Percentiles rank a stretch among this genome's conserved stretches.
Evolutionary conservation across 176 grass and related monocot genomes (phyloP).

Genomic region (Guadua angustifolia): DNA sequence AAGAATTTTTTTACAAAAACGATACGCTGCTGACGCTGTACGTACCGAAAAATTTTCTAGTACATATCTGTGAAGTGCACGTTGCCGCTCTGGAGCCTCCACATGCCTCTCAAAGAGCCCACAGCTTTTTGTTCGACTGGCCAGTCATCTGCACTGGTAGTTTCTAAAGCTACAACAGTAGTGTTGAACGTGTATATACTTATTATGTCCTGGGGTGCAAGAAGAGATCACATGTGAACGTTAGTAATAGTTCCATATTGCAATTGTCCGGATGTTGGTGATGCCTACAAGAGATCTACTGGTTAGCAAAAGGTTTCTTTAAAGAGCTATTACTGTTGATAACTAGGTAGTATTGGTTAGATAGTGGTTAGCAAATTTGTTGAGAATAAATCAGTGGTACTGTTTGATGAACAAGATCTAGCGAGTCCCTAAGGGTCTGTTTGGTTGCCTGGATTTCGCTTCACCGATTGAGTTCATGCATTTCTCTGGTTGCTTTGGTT

Average conservation of each 20-base stretch:
- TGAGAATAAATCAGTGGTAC: background rate
- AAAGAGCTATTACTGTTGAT: background rate
- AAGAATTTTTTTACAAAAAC: too few species aligned
- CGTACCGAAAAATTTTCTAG: too few species aligned
- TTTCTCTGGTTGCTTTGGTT: too few species aligned
- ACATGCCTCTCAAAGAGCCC: conserved; percentile 22
- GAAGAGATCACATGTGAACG: background rate
- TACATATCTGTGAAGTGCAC: conserved; percentile 6
- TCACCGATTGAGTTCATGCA: too few species aligned
- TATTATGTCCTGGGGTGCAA: background rate
- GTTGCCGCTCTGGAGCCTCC: conserved; percentile 23
- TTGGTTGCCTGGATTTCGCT: too few species aligned
- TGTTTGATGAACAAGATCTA: background rate
- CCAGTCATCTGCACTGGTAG: background rate
- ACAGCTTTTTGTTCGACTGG: conserved; percentile 8
- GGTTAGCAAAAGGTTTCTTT: background rate
- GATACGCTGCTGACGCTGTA: too few species aligned
- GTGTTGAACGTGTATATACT: background rate
- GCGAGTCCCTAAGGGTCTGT: background rate
- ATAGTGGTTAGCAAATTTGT: background rate
- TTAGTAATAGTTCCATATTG: background rate
- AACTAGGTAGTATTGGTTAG: background rate
- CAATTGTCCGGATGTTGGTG: background rate
- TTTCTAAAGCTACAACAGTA: background rate
- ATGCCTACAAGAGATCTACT: background rate